These are phyloP conservation scores for Proliferodiscus dingleyae DNA, from an alignment of 2,329 filamentous ascomycete genomes.

Conservation along the genomic window DNA sequence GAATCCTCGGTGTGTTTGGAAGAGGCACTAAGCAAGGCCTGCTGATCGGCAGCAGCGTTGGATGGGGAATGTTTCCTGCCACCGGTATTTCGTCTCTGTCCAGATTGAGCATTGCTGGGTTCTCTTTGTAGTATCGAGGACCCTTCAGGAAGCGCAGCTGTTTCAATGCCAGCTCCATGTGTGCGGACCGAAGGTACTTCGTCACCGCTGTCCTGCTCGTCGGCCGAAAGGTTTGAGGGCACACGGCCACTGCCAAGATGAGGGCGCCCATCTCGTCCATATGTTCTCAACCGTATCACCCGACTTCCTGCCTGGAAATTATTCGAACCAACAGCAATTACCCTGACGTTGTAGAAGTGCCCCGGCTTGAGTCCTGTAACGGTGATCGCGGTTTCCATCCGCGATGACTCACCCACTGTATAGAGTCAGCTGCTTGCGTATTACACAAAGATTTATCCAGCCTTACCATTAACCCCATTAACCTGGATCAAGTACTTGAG, in stretches of 20 bases:
- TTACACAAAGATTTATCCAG: constrained; percentile 1
- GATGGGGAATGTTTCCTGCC: constrained; percentile 74
- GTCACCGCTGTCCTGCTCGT: constrained; percentile 48
- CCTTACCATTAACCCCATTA: constrained; percentile 82
- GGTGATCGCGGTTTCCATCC: constrained; percentile 80
- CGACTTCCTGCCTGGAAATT: constrained; percentile 90
- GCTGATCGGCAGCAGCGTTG: constrained; percentile 36
- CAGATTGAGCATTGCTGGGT: constrained; percentile 48
- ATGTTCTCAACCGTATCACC: constrained; percentile 79
- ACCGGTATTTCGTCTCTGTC: constrained; percentile 60
- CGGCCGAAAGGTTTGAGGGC: constrained; percentile 50
- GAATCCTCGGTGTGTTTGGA: constrained; percentile 58
- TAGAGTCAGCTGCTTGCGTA: constrained; percentile 13
- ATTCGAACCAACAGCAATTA: constrained; percentile 84
- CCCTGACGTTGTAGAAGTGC: constrained; percentile 88
- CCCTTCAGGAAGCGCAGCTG: constrained; percentile 56
- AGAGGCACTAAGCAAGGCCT: constrained; percentile 34
- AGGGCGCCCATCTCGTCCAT: constrained; percentile 59
- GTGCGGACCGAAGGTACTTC: constrained; percentile 36
- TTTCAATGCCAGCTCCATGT: constrained; percentile 55
- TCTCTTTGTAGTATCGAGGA: constrained; percentile 62
- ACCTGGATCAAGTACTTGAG: constrained; percentile 83
- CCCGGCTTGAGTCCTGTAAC: constrained; percentile 82
- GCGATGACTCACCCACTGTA: constrained; percentile 76
- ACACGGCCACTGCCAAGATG: constrained; percentile 52